phyloP scores from a whole-genome alignment of 2,329 filamentous ascomycete genomes.

The Alternaria gaisen region DNA sequence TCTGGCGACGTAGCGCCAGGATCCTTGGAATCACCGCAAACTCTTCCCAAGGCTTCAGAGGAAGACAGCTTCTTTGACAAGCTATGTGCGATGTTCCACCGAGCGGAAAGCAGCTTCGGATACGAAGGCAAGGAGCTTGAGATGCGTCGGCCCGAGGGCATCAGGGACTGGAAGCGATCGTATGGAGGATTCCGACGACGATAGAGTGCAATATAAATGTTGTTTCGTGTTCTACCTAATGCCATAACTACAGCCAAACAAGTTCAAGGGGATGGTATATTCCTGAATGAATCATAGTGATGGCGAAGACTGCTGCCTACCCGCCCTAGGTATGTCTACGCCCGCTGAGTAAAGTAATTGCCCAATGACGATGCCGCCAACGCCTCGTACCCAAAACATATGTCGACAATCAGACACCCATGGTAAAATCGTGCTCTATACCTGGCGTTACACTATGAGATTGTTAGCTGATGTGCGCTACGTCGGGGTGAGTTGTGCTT shows the following conservation, averaged over 20 bases:
- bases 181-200: conserved; percentile 27
- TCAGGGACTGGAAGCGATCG: conserved; percentile 40
- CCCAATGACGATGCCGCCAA: conserved; percentile 13
- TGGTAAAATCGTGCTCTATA: conserved; percentile 97
- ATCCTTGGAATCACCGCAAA: conserved; percentile 44
- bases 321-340: conserved; percentile 2
- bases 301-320: conserved; percentile 2
- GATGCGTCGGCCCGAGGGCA: conserved; percentile 43
- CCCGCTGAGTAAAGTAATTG: conserved; percentile 10
- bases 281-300: background rate
- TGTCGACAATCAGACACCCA: conserved; percentile 73
- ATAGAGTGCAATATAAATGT: background rate
- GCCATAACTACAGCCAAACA: background rate
- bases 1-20: conserved; percentile 50
- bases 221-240: background rate
- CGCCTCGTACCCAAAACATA: conserved; percentile 7
- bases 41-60: conserved; percentile 38
- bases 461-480: conserved; percentile 66
- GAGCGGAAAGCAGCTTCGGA: conserved; percentile 34
- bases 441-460: conserved; percentile 85
- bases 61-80: conserved; percentile 27
- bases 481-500: conserved; percentile 6
- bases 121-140: conserved; percentile 49
- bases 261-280: background rate
- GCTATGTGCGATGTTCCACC: conserved; percentile 36